Base-by-base conservation (phyloP, 345 rosid genomes). In the Eutrema yunnanense region DNA sequence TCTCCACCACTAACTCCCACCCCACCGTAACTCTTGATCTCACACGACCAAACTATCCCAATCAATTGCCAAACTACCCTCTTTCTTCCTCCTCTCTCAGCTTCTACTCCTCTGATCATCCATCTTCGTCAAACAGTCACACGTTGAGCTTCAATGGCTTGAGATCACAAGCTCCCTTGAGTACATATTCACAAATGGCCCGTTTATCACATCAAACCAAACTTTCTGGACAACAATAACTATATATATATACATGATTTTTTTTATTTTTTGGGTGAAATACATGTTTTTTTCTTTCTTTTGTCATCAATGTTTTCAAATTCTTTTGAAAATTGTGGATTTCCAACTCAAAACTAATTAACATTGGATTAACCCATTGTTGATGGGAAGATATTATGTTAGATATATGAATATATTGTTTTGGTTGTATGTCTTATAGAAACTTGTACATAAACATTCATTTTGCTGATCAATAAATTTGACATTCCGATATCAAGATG, bases 21-120 rank as follows among this genome's bases (percentile, higher is more conserved):
- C 92, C 93, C 0, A 85, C 96, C 6, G 78, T 87, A 70, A 85
- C 88, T 54, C 77, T 90, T 36, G 96, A 90, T 74, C 91, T 84
- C 71, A 85, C 87, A 32, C 26, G 82, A 44, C 79, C 84, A 62
- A 42, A 67, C 67, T 75, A 74, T 55, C 40, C 47, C 42, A 71
- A 22, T 50, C 69, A 76, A 14, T 37, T 80, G 63, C 73, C 79
- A 75, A 29, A 59, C 46, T 34, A 74, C 12, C 56, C 78, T 60
- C 62, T 47, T 62, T 62, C 79, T 37, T 61, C 79, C 6, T 62
- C 87, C 4, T 50, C 84, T 11, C 64, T 80, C 74, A 81, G 72
- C 80, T 84, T 87, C 72, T 80, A 79, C n/a, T 73, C 78, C 8
- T 37, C 70, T 4, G 64, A 69, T 27, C 64, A 36, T 16, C 70